Evolutionary conservation across 345 rosid genomes (phyloP).

Genomic region (Eucalyptus marginata): DNA sequence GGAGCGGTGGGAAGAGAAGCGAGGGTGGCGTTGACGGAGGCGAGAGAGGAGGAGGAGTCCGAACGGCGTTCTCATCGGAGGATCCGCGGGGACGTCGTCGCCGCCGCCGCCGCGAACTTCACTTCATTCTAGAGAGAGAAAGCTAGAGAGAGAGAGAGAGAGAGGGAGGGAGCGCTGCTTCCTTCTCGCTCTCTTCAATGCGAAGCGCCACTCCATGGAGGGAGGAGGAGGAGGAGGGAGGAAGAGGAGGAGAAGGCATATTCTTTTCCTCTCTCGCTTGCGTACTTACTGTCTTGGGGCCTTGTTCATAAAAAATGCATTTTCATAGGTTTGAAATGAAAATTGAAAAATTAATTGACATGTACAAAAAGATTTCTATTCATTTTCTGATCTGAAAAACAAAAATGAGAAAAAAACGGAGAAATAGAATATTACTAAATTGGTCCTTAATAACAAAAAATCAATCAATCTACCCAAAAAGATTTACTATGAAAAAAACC

Average conservation of each 20-base stretch:
- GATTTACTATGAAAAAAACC: background rate
- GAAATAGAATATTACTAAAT: no score
- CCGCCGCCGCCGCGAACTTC: background rate
- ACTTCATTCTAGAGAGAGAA: background rate
- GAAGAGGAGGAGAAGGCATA: background rate
- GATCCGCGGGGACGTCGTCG: background rate
- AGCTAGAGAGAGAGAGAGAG: background rate
- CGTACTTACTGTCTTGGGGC: background rate
- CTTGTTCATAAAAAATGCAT: background rate
- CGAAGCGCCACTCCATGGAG: background rate
- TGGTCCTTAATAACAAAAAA: no score
- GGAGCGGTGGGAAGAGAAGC: background rate
- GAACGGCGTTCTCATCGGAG: conserved; percentile 1
- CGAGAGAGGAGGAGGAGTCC: conserved; percentile 35
- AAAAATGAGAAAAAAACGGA: no score
- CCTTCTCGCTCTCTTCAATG: background rate
- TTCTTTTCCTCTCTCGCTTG: background rate
- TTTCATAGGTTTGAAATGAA: background rate
- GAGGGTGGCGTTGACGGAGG: conserved; percentile 18
- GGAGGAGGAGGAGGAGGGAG: background rate
- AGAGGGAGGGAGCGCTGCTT: background rate
- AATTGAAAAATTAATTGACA: no score
- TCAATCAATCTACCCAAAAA: background rate
- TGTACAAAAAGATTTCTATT: no score
- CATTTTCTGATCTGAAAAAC: no score